Base-by-base conservation (phyloP, 169 alveolate genomes). In the Plasmodium sp. region DNA sequence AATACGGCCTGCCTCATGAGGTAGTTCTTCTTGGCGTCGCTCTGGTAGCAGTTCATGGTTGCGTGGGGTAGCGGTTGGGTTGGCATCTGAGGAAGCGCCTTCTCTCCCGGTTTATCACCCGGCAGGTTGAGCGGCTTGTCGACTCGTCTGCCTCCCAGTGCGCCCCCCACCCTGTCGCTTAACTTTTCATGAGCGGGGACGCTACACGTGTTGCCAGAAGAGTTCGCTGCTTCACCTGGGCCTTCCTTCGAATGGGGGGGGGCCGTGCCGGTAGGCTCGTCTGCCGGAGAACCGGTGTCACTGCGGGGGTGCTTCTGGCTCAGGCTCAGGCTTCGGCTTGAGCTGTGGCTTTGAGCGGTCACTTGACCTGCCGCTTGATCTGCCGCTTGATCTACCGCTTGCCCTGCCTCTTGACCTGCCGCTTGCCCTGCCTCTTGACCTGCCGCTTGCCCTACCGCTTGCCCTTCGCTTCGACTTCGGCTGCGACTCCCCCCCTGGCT, bases 1-100 rank as follows among this genome's bases (percentile, higher is more conserved):
- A 88, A 62, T 34, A 88, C 74, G 9, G 94, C 94, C 67, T 88
- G 86, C 34, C 72, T 80, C 54, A 88, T 67, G 33, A 79, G 74
- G 5, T 58, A 56, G 31, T 85, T 86, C 45, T 74, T 84, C 41
- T 41, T 62, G 34, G 43, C 34, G 12, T 56, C 82, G 12, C 71
- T 85, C 77, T 75, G 62, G 56, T 41, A 88, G 22, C 27, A 34
- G 56, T 79, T 67, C 93, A 85, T 85, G 45, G 80, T 88, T 74
- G 1, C 22, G 31, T 33, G 43, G 56, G 34, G 1, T 39, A 33
- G 54, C 22, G 5, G 10, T 74, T 34, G 45, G 45, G 45, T 5
- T 39, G 45, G 45, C 45, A 39, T 5, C 9, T 39, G 58, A 48
- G 58, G 12, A 48, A 48, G n/a, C 12, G 58, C 58, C 58, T 0